Base-by-base conservation (phyloP, 306 rosid genomes). In the Benincasa hispida region DNA sequence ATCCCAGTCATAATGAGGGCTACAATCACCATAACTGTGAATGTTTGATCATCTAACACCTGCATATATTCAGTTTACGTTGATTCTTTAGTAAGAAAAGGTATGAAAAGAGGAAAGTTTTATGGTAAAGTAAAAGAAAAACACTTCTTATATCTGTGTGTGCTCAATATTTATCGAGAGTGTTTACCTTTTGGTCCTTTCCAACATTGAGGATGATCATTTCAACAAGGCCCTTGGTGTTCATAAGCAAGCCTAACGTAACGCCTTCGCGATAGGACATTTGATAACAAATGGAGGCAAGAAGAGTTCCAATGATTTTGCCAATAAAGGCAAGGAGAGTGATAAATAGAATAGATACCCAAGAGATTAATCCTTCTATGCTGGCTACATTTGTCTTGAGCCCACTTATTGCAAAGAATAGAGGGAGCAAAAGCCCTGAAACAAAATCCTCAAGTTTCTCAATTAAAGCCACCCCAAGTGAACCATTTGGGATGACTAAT, bases 381-480 rank as follows among this genome's bases (percentile, higher is more conserved):
- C 85, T 48, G 6, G 54, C 4, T 11, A 92, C 4, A 18, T 94
- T 79, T 37, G 99, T 94, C 79, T 90, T 94, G 0, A 94, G 90
- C 22, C 97, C 99, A 50, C 96, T 94, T 19, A 86, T 89, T 57
- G 96, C 97, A 19, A 94, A 94, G 78, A 92, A 94, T 15, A 94
- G 92, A 83, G 99, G 99, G 10, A 94, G 90, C 79, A 92, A 8
- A 65, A 94, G 92, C n/a, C 97, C 99, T 0, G 99, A 94, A 39
- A 94, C 91, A 48, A 94, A 94, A 63, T 94, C 99, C 83, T 94
- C 99, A 6, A 94, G 96, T 88, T 90, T 94, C 76, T 94, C 99
- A 2, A 94, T 91, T 12, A 94, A 92, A 22, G 96, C 87, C 17
- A 87, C 83, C 0, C 98, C 94, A 7, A 92, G 92, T 0, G 99